phyloP scores from a whole-genome alignment of 2,329 filamentous ascomycete genomes.

The Fusarium pseudonygamai region DNA sequence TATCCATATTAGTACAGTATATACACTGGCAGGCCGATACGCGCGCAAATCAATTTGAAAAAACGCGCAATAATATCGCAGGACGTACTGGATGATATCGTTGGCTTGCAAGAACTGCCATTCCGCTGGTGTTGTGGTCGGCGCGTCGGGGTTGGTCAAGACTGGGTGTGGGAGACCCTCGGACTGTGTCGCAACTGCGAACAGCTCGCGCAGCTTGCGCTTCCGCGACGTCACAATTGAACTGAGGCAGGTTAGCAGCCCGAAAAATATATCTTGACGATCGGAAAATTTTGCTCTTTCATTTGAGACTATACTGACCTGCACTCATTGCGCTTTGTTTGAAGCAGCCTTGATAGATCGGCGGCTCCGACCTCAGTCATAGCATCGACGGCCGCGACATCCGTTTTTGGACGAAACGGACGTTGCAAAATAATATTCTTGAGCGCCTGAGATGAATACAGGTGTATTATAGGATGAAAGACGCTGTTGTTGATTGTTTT shows the following conservation, averaged over 20 bases:
- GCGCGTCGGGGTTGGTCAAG: conserved; percentile 66
- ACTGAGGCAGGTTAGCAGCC: conserved; percentile 60
- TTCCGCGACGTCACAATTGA: conserved; percentile 85
- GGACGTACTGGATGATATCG: conserved; percentile 69
- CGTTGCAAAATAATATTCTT: conserved; percentile 47
- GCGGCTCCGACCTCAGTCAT: conserved; percentile 76
- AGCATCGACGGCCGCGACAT: conserved; percentile 74
- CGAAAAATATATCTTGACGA: conserved; percentile 56
- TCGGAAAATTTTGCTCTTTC: conserved; percentile 62
- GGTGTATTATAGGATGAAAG: too few species aligned
- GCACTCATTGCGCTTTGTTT: conserved; percentile 70
- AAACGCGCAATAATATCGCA: conserved; percentile 20
- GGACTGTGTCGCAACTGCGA: conserved; percentile 77
- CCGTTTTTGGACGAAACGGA: conserved; percentile 73
- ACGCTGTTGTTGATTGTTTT: conserved; percentile 25
- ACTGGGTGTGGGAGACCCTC: conserved; percentile 68
- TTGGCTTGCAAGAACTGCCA: conserved; percentile 64
- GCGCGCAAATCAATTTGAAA: conserved; percentile 25
- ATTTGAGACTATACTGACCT: conserved; percentile 60
- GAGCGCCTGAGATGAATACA: conserved; percentile 44
- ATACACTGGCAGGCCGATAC: conserved; percentile 24
- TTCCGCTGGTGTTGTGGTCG: conserved; percentile 61
- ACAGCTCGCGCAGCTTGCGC: conserved; percentile 90
- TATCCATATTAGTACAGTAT: conserved; percentile 36
- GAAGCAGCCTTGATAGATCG: conserved; percentile 73